Evolutionary conservation across 2,329 filamentous ascomycete species (phyloP).

Genomic region (Colletotrichum sojae): DNA sequence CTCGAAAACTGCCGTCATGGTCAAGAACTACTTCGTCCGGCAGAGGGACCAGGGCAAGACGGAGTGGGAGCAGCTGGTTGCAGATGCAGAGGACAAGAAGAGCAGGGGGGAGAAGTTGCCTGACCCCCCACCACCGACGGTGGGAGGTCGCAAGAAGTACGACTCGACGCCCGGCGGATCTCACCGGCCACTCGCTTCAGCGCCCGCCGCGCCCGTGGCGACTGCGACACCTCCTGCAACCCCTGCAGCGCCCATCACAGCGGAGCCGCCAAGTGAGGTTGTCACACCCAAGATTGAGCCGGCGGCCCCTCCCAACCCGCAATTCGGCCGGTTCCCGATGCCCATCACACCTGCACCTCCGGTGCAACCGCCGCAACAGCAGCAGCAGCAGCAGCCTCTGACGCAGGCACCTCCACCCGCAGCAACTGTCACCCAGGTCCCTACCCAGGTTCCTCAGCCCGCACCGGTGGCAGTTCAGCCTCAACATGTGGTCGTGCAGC

Average conservation of each 20-base stretch:
- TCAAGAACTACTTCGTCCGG: conserved; percentile 78
- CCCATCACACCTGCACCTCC: conserved; percentile 61
- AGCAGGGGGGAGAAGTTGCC: conserved; percentile 71
- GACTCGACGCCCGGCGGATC: conserved; percentile 59
- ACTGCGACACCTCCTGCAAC: conserved; percentile 59
- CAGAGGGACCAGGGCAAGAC: conserved; percentile 72
- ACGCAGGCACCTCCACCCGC: conserved; percentile 31
- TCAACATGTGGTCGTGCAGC: conserved; percentile 55
- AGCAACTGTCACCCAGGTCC: conserved; percentile 34
- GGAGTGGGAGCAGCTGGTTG: conserved; percentile 73
- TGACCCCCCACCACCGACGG: conserved; percentile 69
- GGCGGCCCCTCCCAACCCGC: conserved; percentile 50
- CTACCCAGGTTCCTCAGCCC: conserved; percentile 31
- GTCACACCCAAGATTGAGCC: conserved; percentile 62
- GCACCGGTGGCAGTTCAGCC: conserved; percentile 49
- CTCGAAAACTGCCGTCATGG: conserved; percentile 89
- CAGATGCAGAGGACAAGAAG: conserved; percentile 71
- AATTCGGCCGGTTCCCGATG: conserved; percentile 60
- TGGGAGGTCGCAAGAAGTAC: conserved; percentile 65
- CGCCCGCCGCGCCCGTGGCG: conserved; percentile 46
- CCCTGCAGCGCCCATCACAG: conserved; percentile 46
- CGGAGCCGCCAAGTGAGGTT: conserved; percentile 62
- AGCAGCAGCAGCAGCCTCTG: conserved; percentile 43
- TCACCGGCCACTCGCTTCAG: conserved; percentile 60
- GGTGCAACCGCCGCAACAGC: conserved; percentile 46